These are phyloP conservation scores for Hibiscus tridactylites DNA, from an alignment of 345 rosid species.

Conservation along the genomic window DNA sequence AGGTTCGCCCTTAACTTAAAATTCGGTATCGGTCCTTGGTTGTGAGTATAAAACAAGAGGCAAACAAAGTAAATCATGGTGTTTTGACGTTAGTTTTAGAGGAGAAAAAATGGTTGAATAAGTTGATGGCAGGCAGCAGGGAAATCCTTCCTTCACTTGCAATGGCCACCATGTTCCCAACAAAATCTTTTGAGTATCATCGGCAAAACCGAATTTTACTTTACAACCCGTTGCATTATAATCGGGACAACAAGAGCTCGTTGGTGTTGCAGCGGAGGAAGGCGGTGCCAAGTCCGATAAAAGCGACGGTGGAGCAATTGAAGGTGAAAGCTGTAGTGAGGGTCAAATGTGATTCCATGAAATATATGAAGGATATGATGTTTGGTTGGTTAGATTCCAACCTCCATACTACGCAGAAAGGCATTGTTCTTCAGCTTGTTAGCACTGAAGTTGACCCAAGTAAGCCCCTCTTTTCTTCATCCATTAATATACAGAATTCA, in stretches of 20 bases:
- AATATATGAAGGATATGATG: slow-evolving; percentile 42
- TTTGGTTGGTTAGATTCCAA: slow-evolving; percentile 53
- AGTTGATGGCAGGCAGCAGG: not conserved
- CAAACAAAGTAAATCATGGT: too few relatives aligned
- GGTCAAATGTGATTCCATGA: slow-evolving; percentile 16
- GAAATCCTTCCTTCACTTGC: not conserved
- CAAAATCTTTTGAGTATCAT: not conserved
- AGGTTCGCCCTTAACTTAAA: too few relatives aligned
- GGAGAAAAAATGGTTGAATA: too few relatives aligned
- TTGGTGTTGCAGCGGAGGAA: not conserved
- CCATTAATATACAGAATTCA: not conserved
- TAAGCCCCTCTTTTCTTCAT: slow-evolving; percentile 8
- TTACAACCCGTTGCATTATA: not conserved
- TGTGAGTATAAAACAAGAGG: too few relatives aligned
- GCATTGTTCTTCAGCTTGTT: slow-evolving; percentile 68
- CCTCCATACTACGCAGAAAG: slow-evolving; percentile 51
- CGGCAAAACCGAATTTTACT: not conserved
- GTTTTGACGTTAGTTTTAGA: too few relatives aligned
- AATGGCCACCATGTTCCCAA: not conserved
- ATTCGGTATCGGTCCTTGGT: too few relatives aligned
- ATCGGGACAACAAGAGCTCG: not conserved
- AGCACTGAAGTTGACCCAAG: slow-evolving; percentile 75
- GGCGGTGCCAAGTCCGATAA: not conserved
- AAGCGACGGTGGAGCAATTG: slow-evolving; percentile 18
- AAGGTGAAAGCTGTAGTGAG: slow-evolving; percentile 69